These are phyloP conservation scores for Mortierella sp. DNA, from an alignment of 371 early-diverging fungal genomes.

Conservation along the genomic window DNA sequence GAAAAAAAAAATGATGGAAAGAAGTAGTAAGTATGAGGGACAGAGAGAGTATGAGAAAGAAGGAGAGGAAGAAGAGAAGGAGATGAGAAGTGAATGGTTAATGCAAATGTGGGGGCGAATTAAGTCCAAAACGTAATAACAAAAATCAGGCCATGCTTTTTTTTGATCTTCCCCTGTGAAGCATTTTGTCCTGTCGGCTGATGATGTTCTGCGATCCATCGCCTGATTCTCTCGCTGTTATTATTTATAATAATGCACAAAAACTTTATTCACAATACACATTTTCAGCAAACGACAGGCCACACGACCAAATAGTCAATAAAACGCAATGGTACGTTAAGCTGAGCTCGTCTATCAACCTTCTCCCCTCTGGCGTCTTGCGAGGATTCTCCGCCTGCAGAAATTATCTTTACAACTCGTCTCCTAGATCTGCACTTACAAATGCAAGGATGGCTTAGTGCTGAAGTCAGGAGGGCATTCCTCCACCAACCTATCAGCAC, in stretches of 20 bases:
- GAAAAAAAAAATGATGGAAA: background rate
- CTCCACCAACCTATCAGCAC: too few species aligned
- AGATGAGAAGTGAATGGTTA: background rate
- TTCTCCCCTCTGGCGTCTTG: too few species aligned
- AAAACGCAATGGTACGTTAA: too few species aligned
- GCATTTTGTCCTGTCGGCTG: background rate
- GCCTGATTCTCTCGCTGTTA: background rate
- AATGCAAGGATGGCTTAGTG: too few species aligned
- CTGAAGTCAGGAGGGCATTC: too few species aligned
- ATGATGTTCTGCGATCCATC: background rate
- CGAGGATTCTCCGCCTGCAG: too few species aligned
- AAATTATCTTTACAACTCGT: too few species aligned
- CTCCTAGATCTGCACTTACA: too few species aligned
- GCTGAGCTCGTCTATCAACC: too few species aligned
- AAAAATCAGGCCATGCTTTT: slow-evolving; percentile 1
- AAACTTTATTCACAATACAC: too few species aligned
- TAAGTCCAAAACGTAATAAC: background rate
- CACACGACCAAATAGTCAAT: too few species aligned
- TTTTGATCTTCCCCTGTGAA: background rate
- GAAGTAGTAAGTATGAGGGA: background rate
- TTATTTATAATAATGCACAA: background rate
- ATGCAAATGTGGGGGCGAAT: background rate
- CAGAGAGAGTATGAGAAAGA: background rate
- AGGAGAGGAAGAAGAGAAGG: background rate
- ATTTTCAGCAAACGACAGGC: too few species aligned